phyloP scores from a whole-genome alignment of 495 filamentous ascomycete genomes.

The Penicillium dipodomyicola region DNA sequence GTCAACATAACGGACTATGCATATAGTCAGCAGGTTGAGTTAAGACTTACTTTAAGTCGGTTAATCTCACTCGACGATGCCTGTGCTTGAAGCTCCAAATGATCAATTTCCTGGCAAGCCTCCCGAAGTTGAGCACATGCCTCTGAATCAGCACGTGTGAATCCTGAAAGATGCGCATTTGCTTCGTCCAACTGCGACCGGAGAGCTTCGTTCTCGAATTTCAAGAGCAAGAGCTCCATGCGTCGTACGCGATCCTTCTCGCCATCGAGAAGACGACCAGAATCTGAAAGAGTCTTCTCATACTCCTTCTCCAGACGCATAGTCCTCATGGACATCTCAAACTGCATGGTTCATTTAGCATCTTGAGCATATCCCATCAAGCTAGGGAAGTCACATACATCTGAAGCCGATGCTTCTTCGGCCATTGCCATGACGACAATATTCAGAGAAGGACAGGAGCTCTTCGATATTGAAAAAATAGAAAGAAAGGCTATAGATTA shows the following conservation, averaged over 20 bases:
- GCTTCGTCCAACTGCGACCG: conserved; percentile 58
- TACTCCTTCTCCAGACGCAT: conserved; percentile 63
- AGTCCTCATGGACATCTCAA: conserved; percentile 46
- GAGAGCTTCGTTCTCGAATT: conserved; percentile 67
- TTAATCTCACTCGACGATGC: conserved; percentile 61
- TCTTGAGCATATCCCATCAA: not conserved
- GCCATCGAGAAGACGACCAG: conserved; percentile 60
- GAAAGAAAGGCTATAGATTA: not conserved
- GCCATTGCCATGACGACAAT: conserved; percentile 20
- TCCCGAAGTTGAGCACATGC: conserved; percentile 56
- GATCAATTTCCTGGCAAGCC: conserved; percentile 52
- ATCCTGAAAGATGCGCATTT: conserved; percentile 47
- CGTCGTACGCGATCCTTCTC: conserved; percentile 65
- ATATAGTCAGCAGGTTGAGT: not conserved
- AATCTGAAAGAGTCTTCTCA: conserved; percentile 53
- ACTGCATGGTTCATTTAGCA: conserved; percentile 30
- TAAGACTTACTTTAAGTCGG: conserved; percentile 60
- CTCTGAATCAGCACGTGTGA: conserved; percentile 53
- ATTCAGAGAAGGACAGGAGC: not conserved
- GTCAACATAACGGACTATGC: conserved; percentile 1
- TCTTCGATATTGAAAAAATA: not conserved
- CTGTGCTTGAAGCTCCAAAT: conserved; percentile 54
- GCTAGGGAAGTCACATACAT: conserved; percentile 24
- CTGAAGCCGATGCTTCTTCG: conserved; percentile 19
- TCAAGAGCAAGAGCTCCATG: conserved; percentile 63